phyloP scores from a whole-genome alignment of 352 stramenopile genomes.

The Plasmopara muralis region DNA sequence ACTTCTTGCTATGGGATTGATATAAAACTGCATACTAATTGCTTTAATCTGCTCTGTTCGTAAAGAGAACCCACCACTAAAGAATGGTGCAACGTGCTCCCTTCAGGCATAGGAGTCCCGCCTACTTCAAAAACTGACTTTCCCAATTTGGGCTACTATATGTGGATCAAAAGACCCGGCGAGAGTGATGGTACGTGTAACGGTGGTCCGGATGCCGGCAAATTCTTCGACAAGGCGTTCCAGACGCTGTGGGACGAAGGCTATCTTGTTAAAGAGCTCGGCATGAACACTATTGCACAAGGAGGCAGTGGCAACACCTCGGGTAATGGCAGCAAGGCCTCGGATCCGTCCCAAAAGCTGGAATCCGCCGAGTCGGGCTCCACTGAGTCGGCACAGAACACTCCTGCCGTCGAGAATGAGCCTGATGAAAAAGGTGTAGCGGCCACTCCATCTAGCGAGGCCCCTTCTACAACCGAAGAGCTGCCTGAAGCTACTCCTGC shows the following conservation, averaged over 20 bases:
- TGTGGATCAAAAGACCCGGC: slow-evolving; percentile 65
- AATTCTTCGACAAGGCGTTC: slow-evolving; percentile 56
- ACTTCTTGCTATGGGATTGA: background rate
- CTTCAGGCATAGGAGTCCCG: slow-evolving; percentile 36
- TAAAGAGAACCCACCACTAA: slow-evolving; percentile 7
- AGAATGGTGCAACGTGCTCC: slow-evolving; percentile 54
- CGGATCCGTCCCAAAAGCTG: slow-evolving; percentile 5
- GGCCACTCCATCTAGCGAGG: background rate
- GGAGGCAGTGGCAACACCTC: slow-evolving; percentile 10
- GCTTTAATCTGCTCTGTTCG: background rate
- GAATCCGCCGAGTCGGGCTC: background rate
- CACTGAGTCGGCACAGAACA: background rate
- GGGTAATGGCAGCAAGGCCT: slow-evolving; percentile 1
- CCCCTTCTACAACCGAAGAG: slow-evolving; percentile 7
- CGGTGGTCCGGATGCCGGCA: slow-evolving; percentile 33
- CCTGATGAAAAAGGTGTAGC: background rate
- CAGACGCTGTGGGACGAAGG: slow-evolving; percentile 60
- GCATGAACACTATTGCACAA: slow-evolving; percentile 20
- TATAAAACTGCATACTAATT: background rate
- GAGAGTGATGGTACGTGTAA: slow-evolving; percentile 58
- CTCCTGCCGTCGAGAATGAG: background rate
- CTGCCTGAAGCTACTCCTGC: background rate
- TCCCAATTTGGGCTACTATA: slow-evolving; percentile 57
- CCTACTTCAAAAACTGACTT: slow-evolving; percentile 41
- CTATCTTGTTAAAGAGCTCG: slow-evolving; percentile 29